phyloP scores from a whole-genome alignment of 768 basidiomycete genomes.

The Boletus subcaerulescens region DNA sequence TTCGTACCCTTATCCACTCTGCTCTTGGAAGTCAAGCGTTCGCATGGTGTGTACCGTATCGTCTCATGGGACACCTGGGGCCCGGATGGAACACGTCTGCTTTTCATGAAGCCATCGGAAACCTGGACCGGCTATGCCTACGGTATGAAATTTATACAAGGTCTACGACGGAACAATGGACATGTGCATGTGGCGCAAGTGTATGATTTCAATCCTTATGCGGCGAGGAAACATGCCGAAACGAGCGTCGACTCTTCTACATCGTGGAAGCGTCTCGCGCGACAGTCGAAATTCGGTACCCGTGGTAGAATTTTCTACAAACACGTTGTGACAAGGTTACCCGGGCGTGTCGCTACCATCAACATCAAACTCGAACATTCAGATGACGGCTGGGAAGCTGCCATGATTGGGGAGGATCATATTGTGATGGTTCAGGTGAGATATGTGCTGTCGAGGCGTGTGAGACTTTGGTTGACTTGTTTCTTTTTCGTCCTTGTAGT shows the following conservation, averaged over 20 bases:
- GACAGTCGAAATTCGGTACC: conserved; percentile 3
- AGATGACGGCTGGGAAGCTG: conserved; percentile 26
- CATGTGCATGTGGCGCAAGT: conserved; percentile 17
- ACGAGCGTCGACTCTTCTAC: conserved; percentile 4
- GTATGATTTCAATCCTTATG: conserved; percentile 35
- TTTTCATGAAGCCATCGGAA: conserved; percentile 25
- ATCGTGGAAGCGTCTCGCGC: conserved; percentile 18
- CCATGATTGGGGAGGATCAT: conserved; percentile 37
- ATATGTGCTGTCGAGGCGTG: background rate
- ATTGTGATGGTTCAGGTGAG: conserved; percentile 34
- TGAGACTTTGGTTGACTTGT: background rate
- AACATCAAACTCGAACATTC: conserved; percentile 11
- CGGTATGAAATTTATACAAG: conserved; percentile 33
- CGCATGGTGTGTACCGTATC: background rate
- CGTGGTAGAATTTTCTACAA: conserved; percentile 14
- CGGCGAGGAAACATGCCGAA: conserved; percentile 13
- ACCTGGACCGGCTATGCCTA: conserved; percentile 36
- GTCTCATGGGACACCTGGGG: conserved; percentile 35
- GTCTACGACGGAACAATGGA: conserved; percentile 19
- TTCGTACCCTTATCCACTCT: conserved; percentile 33
- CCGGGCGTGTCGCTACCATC: conserved; percentile 24
- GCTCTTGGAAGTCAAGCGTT: conserved; percentile 21
- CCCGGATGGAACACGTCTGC: conserved; percentile 28
- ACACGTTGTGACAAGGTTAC: conserved; percentile 27
- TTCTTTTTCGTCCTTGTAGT: conserved; percentile 7